Percentiles rank a stretch among this genome's conserved stretches.
These are phyloP conservation scores for Macrotyloma uniflorum DNA, from an alignment of 306 rosid genomes.

Conservation along the genomic window DNA sequence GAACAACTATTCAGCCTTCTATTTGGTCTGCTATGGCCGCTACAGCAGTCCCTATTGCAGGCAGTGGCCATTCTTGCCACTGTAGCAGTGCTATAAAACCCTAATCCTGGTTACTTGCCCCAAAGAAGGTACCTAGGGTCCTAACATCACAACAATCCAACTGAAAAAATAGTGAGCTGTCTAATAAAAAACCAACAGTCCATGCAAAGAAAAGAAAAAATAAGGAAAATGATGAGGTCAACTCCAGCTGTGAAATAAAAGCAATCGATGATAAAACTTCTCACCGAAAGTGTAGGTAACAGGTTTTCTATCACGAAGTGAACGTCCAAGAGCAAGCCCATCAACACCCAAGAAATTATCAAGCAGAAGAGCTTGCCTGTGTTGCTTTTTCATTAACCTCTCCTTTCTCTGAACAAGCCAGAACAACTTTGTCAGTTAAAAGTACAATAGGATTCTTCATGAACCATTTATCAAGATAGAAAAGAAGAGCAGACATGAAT, in stretches of 20 bases:
- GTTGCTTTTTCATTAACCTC: slow-evolving; percentile 83
- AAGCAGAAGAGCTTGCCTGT: slow-evolving; percentile 95
- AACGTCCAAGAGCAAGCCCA: slow-evolving; percentile 90
- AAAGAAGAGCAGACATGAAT: neutral
- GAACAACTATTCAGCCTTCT: too few species aligned
- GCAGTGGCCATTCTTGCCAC: too few species aligned
- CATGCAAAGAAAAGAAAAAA: slow-evolving; percentile 15
- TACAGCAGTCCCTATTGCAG: too few species aligned
- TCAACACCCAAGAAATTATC: slow-evolving; percentile 75
- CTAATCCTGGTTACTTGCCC: neutral
- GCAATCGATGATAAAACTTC: slow-evolving; percentile 32
- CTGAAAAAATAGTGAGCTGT: neutral
- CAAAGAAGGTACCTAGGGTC: slow-evolving; percentile 15
- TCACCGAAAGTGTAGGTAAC: slow-evolving; percentile 96
- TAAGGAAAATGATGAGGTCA: neutral
- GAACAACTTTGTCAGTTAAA: slow-evolving; percentile 19
- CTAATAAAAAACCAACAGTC: neutral
- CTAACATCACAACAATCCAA: slow-evolving; percentile 2
- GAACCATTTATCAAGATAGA: slow-evolving; percentile 21
- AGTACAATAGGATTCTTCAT: slow-evolving; percentile 2
- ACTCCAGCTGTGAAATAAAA: neutral
- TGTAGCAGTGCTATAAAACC: too few species aligned
- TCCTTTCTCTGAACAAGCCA: slow-evolving; percentile 78
- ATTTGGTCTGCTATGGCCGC: too few species aligned
- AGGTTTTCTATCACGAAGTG: slow-evolving; percentile 93